Percentiles rank a stretch among this genome's conserved stretches.
Conservation (phyloP, 2,329 filamentous ascomycete species). For the Aspergillus quadricinctus region DNA sequence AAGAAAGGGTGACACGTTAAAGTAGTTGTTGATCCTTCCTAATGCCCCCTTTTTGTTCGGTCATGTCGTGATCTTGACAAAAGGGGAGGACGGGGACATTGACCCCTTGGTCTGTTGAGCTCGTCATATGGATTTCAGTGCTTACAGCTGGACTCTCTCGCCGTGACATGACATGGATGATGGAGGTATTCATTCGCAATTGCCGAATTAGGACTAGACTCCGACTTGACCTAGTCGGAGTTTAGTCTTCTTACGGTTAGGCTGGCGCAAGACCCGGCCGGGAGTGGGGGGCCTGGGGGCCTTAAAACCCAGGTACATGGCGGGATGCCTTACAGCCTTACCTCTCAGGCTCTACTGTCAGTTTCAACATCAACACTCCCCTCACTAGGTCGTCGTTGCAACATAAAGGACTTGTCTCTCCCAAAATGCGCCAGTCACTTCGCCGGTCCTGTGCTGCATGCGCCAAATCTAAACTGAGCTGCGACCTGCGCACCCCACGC, state of each 20-base stretch:
- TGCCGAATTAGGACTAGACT: slow-evolving; percentile 22
- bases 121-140: not conserved
- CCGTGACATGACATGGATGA: too few relatives aligned
- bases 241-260: slow-evolving; percentile 20
- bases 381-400: not conserved
- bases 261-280: not conserved
- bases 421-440: slow-evolving; percentile 52
- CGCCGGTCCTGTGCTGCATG: slow-evolving; percentile 55
- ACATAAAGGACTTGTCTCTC: not conserved
- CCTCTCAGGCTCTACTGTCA: not conserved
- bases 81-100: not conserved
- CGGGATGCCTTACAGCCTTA: not conserved
- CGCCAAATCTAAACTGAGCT: slow-evolving; percentile 53
- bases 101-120: not conserved
- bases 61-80: not conserved
- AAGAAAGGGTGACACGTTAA: not conserved
- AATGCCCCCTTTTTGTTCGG: not conserved
- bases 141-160: not conserved
- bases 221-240: slow-evolving; percentile 15
- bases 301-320: not conserved
- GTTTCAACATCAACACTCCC: not conserved
- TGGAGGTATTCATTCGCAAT: too few relatives aligned
- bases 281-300: too few relatives aligned
- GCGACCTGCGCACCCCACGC: slow-evolving; percentile 51
- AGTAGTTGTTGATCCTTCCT: not conserved